Conservation (phyloP, 2,329 filamentous ascomycete species). For the Didymosphaeria variabile region DNA sequence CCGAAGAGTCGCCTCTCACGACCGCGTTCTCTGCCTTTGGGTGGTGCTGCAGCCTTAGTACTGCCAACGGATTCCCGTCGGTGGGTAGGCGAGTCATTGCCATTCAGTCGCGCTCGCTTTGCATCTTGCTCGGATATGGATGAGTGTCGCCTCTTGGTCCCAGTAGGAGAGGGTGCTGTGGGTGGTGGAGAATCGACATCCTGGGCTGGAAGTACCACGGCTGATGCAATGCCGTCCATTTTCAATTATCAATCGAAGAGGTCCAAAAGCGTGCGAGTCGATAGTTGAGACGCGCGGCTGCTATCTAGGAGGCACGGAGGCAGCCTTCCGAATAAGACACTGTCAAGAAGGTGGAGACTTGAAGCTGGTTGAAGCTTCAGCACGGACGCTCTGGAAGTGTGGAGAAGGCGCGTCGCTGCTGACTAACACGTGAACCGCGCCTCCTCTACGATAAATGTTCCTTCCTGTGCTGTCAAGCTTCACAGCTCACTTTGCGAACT, state of each 20-base stretch:
- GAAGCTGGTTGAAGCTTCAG: constrained; percentile 31
- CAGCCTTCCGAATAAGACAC: too few species aligned
- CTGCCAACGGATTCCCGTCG: constrained; percentile 31
- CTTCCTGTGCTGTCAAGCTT: not conserved
- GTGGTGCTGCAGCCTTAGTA: constrained; percentile 45
- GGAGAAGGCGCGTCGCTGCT: constrained; percentile 9
- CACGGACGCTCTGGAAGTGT: constrained; percentile 25
- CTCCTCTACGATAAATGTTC: not conserved
- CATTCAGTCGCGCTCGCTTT: constrained; percentile 63
- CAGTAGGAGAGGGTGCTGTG: constrained; percentile 40
- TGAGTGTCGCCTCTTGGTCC: constrained; percentile 64
- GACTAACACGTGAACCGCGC: constrained; percentile 12
- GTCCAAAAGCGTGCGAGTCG: not conserved
- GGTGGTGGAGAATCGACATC: constrained; percentile 37
- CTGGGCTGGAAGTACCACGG: constrained; percentile 62
- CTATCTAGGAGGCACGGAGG: not conserved
- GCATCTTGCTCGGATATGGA: constrained; percentile 58
- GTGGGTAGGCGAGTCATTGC: constrained; percentile 33
- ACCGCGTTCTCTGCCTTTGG: constrained; percentile 76
- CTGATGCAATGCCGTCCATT: constrained; percentile 61
- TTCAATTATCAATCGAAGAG: constrained; percentile 17
- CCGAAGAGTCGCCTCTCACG: constrained; percentile 88
- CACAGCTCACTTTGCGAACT: too few species aligned
- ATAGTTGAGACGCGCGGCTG: not conserved
- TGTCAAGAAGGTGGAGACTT: not conserved